Conservation (phyloP, 805 yeast species). For the Wickerhamomyces chaumierensis region DNA sequence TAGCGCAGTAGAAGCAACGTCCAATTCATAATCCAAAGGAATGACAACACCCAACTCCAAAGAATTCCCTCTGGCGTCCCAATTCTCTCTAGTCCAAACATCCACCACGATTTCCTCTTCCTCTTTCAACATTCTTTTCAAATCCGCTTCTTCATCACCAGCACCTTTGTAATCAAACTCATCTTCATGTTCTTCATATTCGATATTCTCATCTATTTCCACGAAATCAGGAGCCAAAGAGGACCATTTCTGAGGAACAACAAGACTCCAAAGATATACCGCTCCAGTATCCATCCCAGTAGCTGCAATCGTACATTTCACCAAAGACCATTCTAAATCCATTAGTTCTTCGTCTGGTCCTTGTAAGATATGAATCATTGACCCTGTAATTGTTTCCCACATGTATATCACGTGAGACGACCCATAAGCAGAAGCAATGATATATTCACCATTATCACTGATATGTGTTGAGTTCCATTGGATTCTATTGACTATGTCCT, state of each 20-base stretch:
- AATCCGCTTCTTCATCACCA: constrained; percentile 47
- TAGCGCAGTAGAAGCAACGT: constrained; percentile 1
- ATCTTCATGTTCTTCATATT: constrained; percentile 80
- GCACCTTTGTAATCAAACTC: constrained; percentile 79
- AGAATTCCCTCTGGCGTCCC: constrained; percentile 66
- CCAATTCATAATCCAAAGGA: constrained; percentile 28
- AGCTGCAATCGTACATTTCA: constrained; percentile 63
- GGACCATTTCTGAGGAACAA: constrained; percentile 88
- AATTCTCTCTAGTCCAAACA: constrained; percentile 47
- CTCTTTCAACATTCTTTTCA: constrained; percentile 46
- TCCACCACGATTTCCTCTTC: constrained; percentile 65
- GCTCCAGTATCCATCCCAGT: constrained; percentile 81
- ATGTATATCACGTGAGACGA: constrained; percentile 82
- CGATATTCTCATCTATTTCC: constrained; percentile 85
- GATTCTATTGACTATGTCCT: constrained; percentile 77
- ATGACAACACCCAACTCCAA: constrained; percentile 47
- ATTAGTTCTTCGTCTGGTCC: constrained; percentile 84
- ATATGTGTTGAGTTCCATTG: constrained; percentile 82
- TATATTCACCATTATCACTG: constrained; percentile 65
- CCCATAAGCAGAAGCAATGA: constrained; percentile 84
- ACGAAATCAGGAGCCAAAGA: constrained; percentile 95
- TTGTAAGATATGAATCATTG: constrained; percentile 79
- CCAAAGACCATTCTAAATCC: constrained; percentile 79
- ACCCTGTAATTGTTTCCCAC: constrained; percentile 87
- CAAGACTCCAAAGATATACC: constrained; percentile 71